Conservation (phyloP, 331 rosid species). For the Malus hybrid region DNA sequence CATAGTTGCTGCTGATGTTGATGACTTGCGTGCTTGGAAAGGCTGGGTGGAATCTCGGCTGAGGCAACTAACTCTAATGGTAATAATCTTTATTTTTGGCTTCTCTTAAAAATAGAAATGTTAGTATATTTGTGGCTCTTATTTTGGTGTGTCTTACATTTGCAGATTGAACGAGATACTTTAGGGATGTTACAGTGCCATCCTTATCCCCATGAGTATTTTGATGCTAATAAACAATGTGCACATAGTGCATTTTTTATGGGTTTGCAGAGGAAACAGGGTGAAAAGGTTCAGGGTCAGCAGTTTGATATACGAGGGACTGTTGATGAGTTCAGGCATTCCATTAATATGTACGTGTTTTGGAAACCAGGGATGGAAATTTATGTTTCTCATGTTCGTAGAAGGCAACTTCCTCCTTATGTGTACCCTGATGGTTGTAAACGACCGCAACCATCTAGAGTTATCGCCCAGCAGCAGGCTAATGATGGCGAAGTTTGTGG, state of each 20-base stretch:
- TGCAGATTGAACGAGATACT: constrained; percentile 93
- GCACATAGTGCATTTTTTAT: constrained; percentile 81
- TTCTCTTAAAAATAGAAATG: background rate
- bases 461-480: constrained; percentile 22
- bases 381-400: constrained; percentile 78
- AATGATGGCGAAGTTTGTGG: constrained; percentile 21
- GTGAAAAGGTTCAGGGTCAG: constrained; percentile 74
- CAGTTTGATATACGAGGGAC: constrained; percentile 90
- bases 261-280: constrained; percentile 91
- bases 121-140: background rate
- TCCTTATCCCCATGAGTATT: constrained; percentile 79
- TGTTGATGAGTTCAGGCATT: constrained; percentile 81
- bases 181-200: constrained; percentile 87
- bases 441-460: constrained; percentile 48
- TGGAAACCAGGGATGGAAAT: constrained; percentile 94
- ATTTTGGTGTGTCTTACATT: background rate
- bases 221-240: constrained; percentile 61
- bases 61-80: constrained; percentile 81
- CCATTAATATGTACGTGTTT: constrained; percentile 57
- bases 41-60: constrained; percentile 98
- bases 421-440: constrained; percentile 79
- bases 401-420: constrained; percentile 76
- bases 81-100: constrained; percentile 13
- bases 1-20: constrained; percentile 62
- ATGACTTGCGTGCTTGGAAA: constrained; percentile 78